phyloP scores from a whole-genome alignment of 2,329 filamentous ascomycete genomes.

The Xylaria sp. region DNA sequence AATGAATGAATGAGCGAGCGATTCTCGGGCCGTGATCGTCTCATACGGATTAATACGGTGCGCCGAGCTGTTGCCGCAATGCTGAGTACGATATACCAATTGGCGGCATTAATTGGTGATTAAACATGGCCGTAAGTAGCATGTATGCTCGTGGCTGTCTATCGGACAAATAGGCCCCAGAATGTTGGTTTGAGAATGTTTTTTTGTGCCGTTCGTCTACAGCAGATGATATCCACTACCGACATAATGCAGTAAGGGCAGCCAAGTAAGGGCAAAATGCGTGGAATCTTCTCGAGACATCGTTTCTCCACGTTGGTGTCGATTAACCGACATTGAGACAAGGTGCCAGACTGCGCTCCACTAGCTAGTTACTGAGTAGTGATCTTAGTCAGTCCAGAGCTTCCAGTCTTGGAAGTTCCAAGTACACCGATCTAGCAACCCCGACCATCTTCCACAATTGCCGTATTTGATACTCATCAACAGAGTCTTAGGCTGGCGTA shows the following conservation, averaged over 20 bases:
- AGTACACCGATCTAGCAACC: background rate
- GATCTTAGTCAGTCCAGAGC: background rate
- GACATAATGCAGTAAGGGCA: background rate
- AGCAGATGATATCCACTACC: no score
- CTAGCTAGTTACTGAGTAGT: background rate
- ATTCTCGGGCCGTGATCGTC: background rate
- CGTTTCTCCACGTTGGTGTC: background rate
- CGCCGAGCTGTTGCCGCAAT: background rate
- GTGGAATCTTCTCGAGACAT: conserved; percentile 30
- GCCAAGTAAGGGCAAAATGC: conserved; percentile 7
- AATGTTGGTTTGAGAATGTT: no score
- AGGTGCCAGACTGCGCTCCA: background rate
- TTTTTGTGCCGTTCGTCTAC: no score
- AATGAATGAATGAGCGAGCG: background rate
- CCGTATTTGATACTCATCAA: background rate
- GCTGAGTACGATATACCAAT: background rate
- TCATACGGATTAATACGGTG: conserved; percentile 8
- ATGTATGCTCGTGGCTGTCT: background rate
- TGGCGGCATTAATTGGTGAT: background rate
- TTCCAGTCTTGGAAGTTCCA: conserved; percentile 21
- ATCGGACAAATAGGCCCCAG: background rate
- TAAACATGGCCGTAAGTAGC: background rate
- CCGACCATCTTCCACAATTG: conserved; percentile 3
- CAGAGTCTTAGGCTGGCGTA: background rate
- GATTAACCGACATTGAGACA: conserved; percentile 1